These are phyloP conservation scores for Torulaspora microellipsoides DNA, from an alignment of 805 yeast species.

Conservation along the genomic window DNA sequence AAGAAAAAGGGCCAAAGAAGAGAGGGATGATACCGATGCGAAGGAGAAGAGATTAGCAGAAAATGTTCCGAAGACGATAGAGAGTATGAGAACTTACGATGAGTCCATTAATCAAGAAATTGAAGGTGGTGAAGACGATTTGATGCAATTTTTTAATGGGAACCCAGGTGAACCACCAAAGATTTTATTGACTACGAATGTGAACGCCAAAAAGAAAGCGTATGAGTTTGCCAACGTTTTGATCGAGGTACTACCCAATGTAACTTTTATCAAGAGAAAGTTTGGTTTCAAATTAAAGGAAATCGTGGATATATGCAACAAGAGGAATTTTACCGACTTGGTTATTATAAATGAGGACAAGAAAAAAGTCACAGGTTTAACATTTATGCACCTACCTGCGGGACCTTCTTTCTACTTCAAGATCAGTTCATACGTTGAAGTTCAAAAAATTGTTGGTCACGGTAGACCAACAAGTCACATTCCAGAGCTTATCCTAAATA, in stretches of 20 bases:
- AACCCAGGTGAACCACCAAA: constrained; percentile 74
- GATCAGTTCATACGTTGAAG: constrained; percentile 68
- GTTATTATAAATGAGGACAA: constrained; percentile 91
- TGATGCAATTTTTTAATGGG: constrained; percentile 36
- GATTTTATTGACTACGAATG: constrained; percentile 83
- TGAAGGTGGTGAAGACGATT: constrained; percentile 39
- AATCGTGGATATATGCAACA: constrained; percentile 76
- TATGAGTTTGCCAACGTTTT: constrained; percentile 86
- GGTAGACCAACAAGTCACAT: constrained; percentile 87
- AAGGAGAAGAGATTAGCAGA: constrained; percentile 72
- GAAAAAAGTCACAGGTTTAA: constrained; percentile 84
- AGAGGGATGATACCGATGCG: constrained; percentile 74
- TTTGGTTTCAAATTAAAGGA: constrained; percentile 79
- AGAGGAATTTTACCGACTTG: constrained; percentile 82
- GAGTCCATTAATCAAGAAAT: constrained; percentile 60
- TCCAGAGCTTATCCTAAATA: constrained; percentile 89
- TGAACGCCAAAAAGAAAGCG: constrained; percentile 78
- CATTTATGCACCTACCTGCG: constrained; percentile 88
- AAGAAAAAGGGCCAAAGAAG: constrained; percentile 81
- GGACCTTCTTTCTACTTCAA: constrained; percentile 96
- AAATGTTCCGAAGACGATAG: constrained; percentile 80
- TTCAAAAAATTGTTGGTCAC: constrained; percentile 76
- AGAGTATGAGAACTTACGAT: constrained; percentile 76
- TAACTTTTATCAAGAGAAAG: constrained; percentile 83
- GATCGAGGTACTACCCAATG: constrained; percentile 79